Evolutionary conservation across 495 filamentous ascomycete genomes (phyloP).

Genomic region (Diplogelasinospora grovesii): DNA sequence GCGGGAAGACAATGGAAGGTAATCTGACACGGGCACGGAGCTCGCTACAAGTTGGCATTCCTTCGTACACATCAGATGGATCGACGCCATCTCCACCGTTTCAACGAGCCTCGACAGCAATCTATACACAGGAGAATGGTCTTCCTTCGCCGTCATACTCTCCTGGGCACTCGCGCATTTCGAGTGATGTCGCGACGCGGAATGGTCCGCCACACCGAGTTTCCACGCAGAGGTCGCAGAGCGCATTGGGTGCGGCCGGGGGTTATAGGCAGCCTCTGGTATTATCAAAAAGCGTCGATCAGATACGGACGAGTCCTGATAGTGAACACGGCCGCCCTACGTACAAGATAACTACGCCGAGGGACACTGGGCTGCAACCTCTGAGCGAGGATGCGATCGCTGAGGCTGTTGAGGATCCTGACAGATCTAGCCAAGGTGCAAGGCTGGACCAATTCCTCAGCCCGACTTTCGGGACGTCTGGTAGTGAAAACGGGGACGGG

Average conservation of each 20-base stretch:
- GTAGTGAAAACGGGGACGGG: conserved; percentile 15
- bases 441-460: conserved; percentile 31
- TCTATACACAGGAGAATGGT: conserved; percentile 17
- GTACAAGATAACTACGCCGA: conserved; percentile 14
- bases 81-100: conserved; percentile 40
- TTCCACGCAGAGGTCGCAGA: conserved; percentile 36
- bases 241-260: conserved; percentile 42
- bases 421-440: conserved; percentile 19
- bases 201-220: conserved; percentile 29
- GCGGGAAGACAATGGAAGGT: conserved; percentile 77
- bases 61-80: conserved; percentile 46
- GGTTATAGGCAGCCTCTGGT: conserved; percentile 40
- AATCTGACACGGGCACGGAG: conserved; percentile 76
- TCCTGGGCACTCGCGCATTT: conserved; percentile 33
- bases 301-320: conserved; percentile 20
- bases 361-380: conserved; percentile 26
- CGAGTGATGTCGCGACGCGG: conserved; percentile 38
- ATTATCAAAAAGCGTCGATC: conserved; percentile 31
- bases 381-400: conserved; percentile 34
- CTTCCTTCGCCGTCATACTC: conserved; percentile 11
- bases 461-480: conserved; percentile 30
- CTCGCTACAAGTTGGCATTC: conserved; percentile 56
- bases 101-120: conserved; percentile 28
- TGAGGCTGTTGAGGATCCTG: conserved; percentile 17
- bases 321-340: conserved; percentile 13